phyloP scores from a whole-genome alignment of 2,329 filamentous ascomycete genomes.

The Sclerotinia sclerotiorum region DNA sequence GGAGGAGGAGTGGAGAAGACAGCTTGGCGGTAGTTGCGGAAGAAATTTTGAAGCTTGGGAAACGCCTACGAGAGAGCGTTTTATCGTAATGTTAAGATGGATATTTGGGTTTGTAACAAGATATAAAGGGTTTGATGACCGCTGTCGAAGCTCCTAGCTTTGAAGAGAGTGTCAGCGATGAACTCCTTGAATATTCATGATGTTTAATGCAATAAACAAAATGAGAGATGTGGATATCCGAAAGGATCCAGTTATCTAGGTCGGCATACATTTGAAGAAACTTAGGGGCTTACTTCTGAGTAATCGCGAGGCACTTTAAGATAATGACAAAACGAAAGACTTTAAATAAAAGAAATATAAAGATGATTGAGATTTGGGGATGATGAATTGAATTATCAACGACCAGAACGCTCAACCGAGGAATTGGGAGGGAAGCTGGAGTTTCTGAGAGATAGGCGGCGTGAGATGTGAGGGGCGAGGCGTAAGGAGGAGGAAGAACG shows the following conservation, averaged over 20 bases:
- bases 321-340: slow-evolving; percentile 7
- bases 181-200: slow-evolving; percentile 12
- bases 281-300: slow-evolving; percentile 15
- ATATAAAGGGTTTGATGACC: neutral
- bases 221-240: slow-evolving; percentile 3
- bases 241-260: neutral
- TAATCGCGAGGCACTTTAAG: neutral
- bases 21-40: slow-evolving; percentile 81
- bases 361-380: neutral
- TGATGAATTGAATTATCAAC: neutral
- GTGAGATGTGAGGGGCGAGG: neutral
- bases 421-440: neutral
- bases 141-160: slow-evolving; percentile 12
- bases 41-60: slow-evolving; percentile 38
- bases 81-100: slow-evolving; percentile 6
- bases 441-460: neutral
- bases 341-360: slow-evolving; percentile 3
- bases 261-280: neutral
- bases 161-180: slow-evolving; percentile 18
- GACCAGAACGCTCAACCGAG: neutral
- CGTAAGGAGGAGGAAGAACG: neutral
- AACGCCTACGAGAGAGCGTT: slow-evolving; percentile 32
- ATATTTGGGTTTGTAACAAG: neutral
- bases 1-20: slow-evolving; percentile 85
- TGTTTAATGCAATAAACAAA: slow-evolving; percentile 6